Base-by-base conservation (phyloP, 2,329 filamentous ascomycete genomes). In the Cucurbitaria berberidis region DNA sequence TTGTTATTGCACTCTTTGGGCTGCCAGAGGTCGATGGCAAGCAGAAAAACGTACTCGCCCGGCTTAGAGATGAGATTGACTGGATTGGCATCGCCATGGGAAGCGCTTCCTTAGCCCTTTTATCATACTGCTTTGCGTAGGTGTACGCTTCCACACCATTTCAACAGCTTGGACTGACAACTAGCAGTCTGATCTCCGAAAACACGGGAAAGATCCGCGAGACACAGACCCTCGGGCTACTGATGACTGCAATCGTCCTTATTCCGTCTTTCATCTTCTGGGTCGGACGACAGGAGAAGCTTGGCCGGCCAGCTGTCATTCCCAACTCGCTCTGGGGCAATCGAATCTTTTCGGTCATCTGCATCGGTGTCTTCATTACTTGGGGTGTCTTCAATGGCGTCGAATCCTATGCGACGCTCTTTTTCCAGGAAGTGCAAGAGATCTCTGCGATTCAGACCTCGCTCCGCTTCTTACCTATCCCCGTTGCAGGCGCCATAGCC, bases 251-350 rank as follows among this genome's bases (percentile, higher is more conserved):
- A 3, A 54, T 79, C 2, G 57, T 74, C 2, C 59, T 79, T 2
- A 67, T 85, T 2, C 79, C 80, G 0, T 62, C 70, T 0, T 88
- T 88, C 63, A 70, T 82, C 38, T 64, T 74, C 9, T 88, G 85
- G 85, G 78, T 85, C 42, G 75, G 77, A 10, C 73, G 75, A 3
- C 82, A 81, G 43, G 80, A 81, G 42, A 73, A 70, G 10, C 62
- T 68, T 0, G 74, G 76, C 9, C 75, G 74, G 2, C 80, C 84
- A 11, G 84, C 84, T 0, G 67, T 88, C 7, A 86, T 88, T 19
- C 86, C 86, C 0, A 87, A 88, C 64, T 80, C 79, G 0, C 70
- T 88, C 0, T 88, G 86, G 86, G 77, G 73, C n/a, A 86, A 84
- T 39, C 66, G 70, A 0, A 70, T 81, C 2, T 88, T 88, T 60